Conservation (phyloP, 2,329 filamentous ascomycete species). For the Calonectria leucothoes region DNA sequence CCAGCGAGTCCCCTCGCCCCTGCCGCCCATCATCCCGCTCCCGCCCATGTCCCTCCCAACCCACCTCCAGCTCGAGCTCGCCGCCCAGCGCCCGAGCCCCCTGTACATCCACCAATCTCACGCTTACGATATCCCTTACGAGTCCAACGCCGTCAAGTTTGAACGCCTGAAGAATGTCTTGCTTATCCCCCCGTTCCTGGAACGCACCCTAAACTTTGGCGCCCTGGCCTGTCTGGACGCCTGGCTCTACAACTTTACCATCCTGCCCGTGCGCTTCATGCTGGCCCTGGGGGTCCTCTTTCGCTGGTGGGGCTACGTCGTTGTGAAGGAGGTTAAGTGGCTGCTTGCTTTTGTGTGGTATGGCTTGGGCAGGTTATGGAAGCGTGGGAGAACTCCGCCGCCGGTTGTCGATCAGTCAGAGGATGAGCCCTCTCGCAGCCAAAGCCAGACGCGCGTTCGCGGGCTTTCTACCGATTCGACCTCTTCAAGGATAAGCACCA, state of each 20-base stretch:
- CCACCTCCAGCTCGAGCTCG: conserved; percentile 73
- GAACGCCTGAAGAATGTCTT: conserved; percentile 92
- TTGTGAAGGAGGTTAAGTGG: conserved; percentile 78
- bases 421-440: conserved; percentile 52
- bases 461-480: conserved; percentile 36
- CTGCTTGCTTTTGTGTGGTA: conserved; percentile 81
- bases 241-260: conserved; percentile 97
- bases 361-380: conserved; percentile 84
- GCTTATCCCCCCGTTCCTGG: conserved; percentile 82
- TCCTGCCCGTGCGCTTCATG: conserved; percentile 88
- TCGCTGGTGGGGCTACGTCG: conserved; percentile 80
- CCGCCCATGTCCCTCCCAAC: conserved; percentile 76
- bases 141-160: conserved; percentile 92
- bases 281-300: conserved; percentile 82
- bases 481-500: conserved; percentile 12
- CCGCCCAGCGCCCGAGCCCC: conserved; percentile 70
- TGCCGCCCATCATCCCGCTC: conserved; percentile 68
- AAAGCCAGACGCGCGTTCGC: conserved; percentile 52
- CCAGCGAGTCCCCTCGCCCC: conserved; percentile 57
- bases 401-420: conserved; percentile 49
- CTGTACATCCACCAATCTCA: conserved; percentile 74
- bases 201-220: conserved; percentile 88
- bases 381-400: conserved; percentile 57
- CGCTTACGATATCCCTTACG: conserved; percentile 76
- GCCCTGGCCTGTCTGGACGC: conserved; percentile 92